Conservation (phyloP, 768 basidiomycete genomes). For the Clathrus columnatus region DNA sequence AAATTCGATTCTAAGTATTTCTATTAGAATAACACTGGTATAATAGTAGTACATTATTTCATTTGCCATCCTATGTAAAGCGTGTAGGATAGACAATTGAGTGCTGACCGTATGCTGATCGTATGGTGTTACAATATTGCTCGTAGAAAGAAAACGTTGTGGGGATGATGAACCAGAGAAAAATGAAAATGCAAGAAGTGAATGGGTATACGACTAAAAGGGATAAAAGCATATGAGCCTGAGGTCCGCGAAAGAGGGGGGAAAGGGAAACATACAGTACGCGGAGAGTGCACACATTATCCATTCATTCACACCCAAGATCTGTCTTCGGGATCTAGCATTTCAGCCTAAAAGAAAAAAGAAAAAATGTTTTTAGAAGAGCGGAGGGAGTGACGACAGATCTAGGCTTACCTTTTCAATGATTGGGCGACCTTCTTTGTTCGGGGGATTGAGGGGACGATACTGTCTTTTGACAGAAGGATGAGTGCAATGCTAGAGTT, state of each 20-base stretch:
- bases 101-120: no score
- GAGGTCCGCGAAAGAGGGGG: no score
- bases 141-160: neutral
- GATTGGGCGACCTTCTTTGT: constrained; percentile 6
- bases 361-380: neutral
- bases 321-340: constrained; percentile 9
- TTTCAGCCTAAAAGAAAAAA: constrained; percentile 2
- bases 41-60: neutral
- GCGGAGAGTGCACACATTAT: neutral
- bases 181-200: neutral
- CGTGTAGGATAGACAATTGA: neutral
- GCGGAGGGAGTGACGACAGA: neutral
- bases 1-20: neutral
- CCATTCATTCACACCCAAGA: neutral
- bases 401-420: neutral
- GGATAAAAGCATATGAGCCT: no score
- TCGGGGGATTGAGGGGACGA: constrained; percentile 5
- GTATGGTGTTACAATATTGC: neutral
- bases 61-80: neutral
- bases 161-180: neutral
- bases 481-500: neutral
- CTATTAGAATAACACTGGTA: neutral
- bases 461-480: neutral
- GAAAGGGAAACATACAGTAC: neutral
- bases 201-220: no score